A percentile compares a stretch with the other conserved stretches of the same genome.
phyloP scores from a whole-genome alignment of 768 basidiomycete species.

The Podaxis sp. region DNA sequence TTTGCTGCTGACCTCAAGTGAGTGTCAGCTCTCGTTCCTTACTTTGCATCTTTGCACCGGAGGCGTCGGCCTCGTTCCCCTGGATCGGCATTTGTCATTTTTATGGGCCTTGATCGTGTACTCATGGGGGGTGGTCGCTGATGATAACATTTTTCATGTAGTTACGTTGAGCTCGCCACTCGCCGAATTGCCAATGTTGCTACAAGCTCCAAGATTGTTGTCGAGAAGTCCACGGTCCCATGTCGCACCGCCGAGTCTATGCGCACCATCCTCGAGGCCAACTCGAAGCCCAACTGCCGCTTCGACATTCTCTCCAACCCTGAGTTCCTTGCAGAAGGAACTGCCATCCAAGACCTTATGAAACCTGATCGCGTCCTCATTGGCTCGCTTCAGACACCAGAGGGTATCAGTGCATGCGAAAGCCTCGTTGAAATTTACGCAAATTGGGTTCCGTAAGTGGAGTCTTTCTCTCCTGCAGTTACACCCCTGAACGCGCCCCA shows the following conservation, averaged over 20 bases:
- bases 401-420: slow-evolving; percentile 79
- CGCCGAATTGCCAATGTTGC: slow-evolving; percentile 94
- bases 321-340: slow-evolving; percentile 98
- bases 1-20: slow-evolving; percentile 99
- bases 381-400: slow-evolving; percentile 87
- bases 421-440: slow-evolving; percentile 82
- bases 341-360: slow-evolving; percentile 88
- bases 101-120: slow-evolving; percentile 5
- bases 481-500: not conserved
- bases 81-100: not conserved
- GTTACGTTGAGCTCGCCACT: slow-evolving; percentile 96
- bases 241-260: slow-evolving; percentile 99
- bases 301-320: slow-evolving; percentile 99
- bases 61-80: not conserved
- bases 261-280: slow-evolving; percentile 98
- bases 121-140: not conserved
- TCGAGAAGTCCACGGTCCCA: slow-evolving; percentile 99
- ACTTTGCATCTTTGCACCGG: slow-evolving; percentile 14
- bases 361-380: slow-evolving; percentile 94
- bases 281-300: slow-evolving; percentile 85
- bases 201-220: slow-evolving; percentile 92
- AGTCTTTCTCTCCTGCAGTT: slow-evolving; percentile 3
- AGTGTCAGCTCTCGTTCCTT: slow-evolving; percentile 26
- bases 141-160: slow-evolving; percentile 28
- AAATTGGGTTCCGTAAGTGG: slow-evolving; percentile 92